phyloP scores from a whole-genome alignment of 306 rosid genomes.

The Cotoneaster glaucophyllus region DNA sequence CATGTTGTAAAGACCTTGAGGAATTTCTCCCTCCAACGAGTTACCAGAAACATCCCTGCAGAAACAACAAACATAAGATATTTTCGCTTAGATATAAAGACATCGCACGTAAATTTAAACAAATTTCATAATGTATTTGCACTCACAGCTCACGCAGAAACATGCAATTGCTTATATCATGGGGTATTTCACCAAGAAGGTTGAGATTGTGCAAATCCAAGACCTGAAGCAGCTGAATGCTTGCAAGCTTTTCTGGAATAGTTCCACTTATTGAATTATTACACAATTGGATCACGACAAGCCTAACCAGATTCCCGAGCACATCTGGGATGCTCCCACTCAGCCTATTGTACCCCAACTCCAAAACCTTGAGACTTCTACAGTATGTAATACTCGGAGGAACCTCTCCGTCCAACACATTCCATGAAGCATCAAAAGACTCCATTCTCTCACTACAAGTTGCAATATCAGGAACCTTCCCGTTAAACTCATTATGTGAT shows the following conservation, averaged over 20 bases:
- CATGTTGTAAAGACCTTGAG: slow-evolving; percentile 62
- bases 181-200: slow-evolving; percentile 74
- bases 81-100: slow-evolving; percentile 21
- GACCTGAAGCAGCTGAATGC: slow-evolving; percentile 72
- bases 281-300: slow-evolving; percentile 69
- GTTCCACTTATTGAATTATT: slow-evolving; percentile 62
- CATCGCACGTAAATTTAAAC: slow-evolving; percentile 16
- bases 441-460: slow-evolving; percentile 63
- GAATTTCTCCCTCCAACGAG: slow-evolving; percentile 69
- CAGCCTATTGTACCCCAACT: slow-evolving; percentile 60
- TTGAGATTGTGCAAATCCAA: slow-evolving; percentile 76
- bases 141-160: slow-evolving; percentile 96
- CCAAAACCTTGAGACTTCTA: slow-evolving; percentile 61
- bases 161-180: slow-evolving; percentile 59
- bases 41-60: slow-evolving; percentile 90
- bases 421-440: slow-evolving; percentile 73
- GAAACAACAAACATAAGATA: slow-evolving; percentile 19
- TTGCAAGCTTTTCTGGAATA: slow-evolving; percentile 58
- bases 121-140: slow-evolving; percentile 5
- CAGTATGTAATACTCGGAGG: slow-evolving; percentile 73
- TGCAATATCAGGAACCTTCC: slow-evolving; percentile 53
- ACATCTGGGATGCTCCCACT: slow-evolving; percentile 62
- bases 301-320: slow-evolving; percentile 41
- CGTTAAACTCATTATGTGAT: slow-evolving; percentile 58
- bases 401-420: slow-evolving; percentile 71